These are phyloP conservation scores for Phytophthora kernoviae DNA, from an alignment of 352 stramenopile genomes.

Conservation along the genomic window DNA sequence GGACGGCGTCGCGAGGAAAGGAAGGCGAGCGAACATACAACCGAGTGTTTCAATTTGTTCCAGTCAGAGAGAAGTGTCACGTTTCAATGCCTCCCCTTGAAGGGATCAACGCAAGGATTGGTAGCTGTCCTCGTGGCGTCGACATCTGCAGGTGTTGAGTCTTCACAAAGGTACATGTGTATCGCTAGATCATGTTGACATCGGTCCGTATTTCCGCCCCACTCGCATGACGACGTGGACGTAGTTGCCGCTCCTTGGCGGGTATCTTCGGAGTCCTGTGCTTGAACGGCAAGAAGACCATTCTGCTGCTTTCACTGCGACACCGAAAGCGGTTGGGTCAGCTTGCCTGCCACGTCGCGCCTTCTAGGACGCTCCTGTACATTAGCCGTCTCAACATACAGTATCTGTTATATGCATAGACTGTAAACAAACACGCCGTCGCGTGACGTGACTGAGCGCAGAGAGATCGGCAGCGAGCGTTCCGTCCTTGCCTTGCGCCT, in stretches of 20 bases:
- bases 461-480: slow-evolving; percentile 4
- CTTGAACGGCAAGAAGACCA: slow-evolving; percentile 5
- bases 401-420: slow-evolving; percentile 38
- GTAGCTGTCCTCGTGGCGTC: neutral
- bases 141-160: neutral
- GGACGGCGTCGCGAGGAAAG: neutral
- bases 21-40: slow-evolving; percentile 6
- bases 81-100: neutral
- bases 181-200: neutral
- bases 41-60: neutral
- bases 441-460: slow-evolving; percentile 20
- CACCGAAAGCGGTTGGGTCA: slow-evolving; percentile 13
- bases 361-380: slow-evolving; percentile 13
- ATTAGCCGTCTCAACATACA: slow-evolving; percentile 3
- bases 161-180: neutral
- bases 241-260: neutral
- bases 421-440: slow-evolving; percentile 21
- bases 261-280: neutral
- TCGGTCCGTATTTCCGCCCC: neutral
- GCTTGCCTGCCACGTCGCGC: neutral
- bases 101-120: neutral
- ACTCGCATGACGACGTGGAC: slow-evolving; percentile 9
- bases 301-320: slow-evolving; percentile 15
- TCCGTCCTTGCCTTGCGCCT: slow-evolving; percentile 22
- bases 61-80: neutral